Base-by-base conservation (phyloP, 768 basidiomycete species). In the Mycena kentingensis region DNA sequence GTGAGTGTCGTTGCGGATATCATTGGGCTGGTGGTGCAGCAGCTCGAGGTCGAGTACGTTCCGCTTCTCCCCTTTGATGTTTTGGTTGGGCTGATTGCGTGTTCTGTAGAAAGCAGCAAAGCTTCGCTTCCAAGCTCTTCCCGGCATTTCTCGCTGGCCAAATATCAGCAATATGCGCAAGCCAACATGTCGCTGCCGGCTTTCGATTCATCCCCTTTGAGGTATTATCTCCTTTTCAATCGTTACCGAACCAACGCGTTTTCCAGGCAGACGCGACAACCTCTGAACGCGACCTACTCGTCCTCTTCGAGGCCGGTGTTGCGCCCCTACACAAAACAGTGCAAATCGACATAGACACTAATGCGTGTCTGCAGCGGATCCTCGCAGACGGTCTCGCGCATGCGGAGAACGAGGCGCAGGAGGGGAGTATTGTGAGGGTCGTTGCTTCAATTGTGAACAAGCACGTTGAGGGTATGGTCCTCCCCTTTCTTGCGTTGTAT, bases 391-490 rank as follows among this genome's bases (percentile, higher is more conserved):
- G 77, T 34, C 68, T 90, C 19, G 61, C 70, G 5, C 60, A 66
- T 11, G 71, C 78, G 3, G 75, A 77, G 16, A 80, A 71, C 44
- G 68, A 73, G 37, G 58, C 78, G 0, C 87, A 90, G 64, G 72
- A 74, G 55, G 75, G 78, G 26, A 77, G 83, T 24, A 80, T 77
- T 2, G 74, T 80, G 61, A 78, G 84, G 32, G 61, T 84, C 3
- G 65, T 92, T 16, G 77, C 86, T 1, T 79, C 85, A 0, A 70
- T 90, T n/a, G 69, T 93, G 24, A 97, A 98, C 67, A 92, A 93
- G 67, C 81, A 84, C 31, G 73, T 76, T 10, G 77, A 84, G 34
- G 84, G 94, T 93, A 42, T 56, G 78, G 58, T 37, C 19, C 19
- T 3, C 27, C 6, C 19, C 16, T 25, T 34, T 4, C 3, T 16